Base-by-base conservation (phyloP, 257 asterid species). In the Echium plantagineum region DNA sequence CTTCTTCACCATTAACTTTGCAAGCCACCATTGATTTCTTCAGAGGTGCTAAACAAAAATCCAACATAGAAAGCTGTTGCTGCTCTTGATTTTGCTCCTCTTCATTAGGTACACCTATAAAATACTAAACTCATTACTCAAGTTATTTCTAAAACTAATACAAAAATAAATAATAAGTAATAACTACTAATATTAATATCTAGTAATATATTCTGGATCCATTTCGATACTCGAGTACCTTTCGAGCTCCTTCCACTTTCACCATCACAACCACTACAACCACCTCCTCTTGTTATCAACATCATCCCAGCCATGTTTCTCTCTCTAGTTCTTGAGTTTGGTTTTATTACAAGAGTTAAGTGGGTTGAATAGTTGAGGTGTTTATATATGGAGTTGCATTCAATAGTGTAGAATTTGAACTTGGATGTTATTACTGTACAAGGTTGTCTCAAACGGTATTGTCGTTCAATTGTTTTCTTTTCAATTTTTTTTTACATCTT, bases 21-120 rank as follows among this genome's bases (percentile, higher is more conserved):
- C 98, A 93, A 7, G 94, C 80, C 72, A 89, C 94, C 97, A 93
- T 84, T 2, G 98, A 89, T 66, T 89, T 93, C 53, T 96, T 81
- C 63, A 93, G 60, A 58, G 94, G 95, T 3, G 97, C 79, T 56
- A 93, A 5, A 0, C 89, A 69, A 69, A 91, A 80, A 68, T 89
- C 94, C 58, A 91, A 67, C 66, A 91, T 28, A 15, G 95, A 85
- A 32, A 87, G 69, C 82, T 89, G 78, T 69, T 77, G 74, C 69
- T 83, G 74, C 26, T 72, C 75, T 78, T 42, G 67, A 73, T 65
- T 72, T 74, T n/a, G 78, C 69, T 77, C 67, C 55, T 55, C 71
- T 21, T 5, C 61, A 20, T 42, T 58, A 4, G 55, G 61, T 8
- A 28, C 32, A 28, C 32, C 32, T 28, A 6, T 28, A 28, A 28